These are phyloP conservation scores for Cladosporium sp. DNA, from an alignment of 2,329 filamentous ascomycete species.

Conservation along the genomic window DNA sequence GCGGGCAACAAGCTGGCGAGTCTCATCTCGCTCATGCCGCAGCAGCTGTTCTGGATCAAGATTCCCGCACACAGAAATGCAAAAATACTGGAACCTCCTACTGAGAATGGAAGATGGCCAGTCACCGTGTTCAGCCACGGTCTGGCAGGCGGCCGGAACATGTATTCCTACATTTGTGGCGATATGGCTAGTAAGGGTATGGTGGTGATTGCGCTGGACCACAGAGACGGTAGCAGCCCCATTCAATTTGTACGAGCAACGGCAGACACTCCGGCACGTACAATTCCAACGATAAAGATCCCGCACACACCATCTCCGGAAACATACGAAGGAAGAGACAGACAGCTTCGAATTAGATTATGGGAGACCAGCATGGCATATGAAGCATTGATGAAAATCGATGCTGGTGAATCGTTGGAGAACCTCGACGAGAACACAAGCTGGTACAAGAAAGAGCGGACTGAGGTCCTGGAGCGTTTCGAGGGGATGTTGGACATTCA, in stretches of 20 bases:
- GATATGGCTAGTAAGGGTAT: conserved; percentile 77
- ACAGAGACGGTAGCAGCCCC: conserved; percentile 75
- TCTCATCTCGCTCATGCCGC: conserved; percentile 42
- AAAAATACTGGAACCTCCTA: conserved; percentile 49
- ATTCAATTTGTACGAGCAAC: conserved; percentile 67
- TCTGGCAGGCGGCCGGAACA: conserved; percentile 73
- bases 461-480: conserved; percentile 56
- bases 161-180: conserved; percentile 78
- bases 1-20: conserved; percentile 40
- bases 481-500: conserved; percentile 61
- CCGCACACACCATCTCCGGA: conserved; percentile 60
- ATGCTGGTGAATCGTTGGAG: conserved; percentile 47
- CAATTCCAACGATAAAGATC: conserved; percentile 43
- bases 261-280: conserved; percentile 35
- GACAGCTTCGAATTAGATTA: conserved; percentile 68
- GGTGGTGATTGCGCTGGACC: conserved; percentile 76
- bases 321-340: conserved; percentile 63
- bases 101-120: conserved; percentile 61
- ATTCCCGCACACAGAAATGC: conserved; percentile 73
- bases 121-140: conserved; percentile 85
- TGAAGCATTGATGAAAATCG: conserved; percentile 63
- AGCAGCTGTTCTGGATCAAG: conserved; percentile 67
- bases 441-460: conserved; percentile 31
- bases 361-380: conserved; percentile 75
- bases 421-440: conserved; percentile 44